Evolutionary conservation across 441 rosid species (phyloP).

Genomic region (Mallotus japonicus): DNA sequence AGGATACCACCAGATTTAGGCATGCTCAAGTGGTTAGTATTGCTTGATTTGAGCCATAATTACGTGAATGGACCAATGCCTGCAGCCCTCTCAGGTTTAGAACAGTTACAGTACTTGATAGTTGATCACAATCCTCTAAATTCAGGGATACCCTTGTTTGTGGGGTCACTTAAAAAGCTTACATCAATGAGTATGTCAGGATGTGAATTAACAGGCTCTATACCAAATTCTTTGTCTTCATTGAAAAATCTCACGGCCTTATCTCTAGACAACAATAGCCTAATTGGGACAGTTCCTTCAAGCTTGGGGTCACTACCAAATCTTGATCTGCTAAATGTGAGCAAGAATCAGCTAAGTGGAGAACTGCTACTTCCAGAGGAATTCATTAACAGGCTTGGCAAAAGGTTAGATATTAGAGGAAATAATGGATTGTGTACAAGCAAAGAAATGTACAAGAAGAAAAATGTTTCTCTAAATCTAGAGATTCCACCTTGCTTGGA

Average conservation of each 20-base stretch:
- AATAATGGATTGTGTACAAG: constrained; percentile 40
- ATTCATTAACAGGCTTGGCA: constrained; percentile 40
- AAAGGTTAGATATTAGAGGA: constrained; percentile 42
- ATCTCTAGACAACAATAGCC: constrained; percentile 37
- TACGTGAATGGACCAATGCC: constrained; percentile 44
- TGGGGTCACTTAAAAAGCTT: constrained; percentile 30
- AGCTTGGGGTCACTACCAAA: constrained; percentile 34
- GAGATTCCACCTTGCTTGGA: constrained; percentile 33
- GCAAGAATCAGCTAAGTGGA: constrained; percentile 40
- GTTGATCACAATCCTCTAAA: constrained; percentile 41
- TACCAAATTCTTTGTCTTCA: constrained; percentile 35
- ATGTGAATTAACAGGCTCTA: constrained; percentile 37
- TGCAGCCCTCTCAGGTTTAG: constrained; percentile 35
- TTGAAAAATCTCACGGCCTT: constrained; percentile 37
- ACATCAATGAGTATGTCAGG: constrained; percentile 39
- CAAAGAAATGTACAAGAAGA: constrained; percentile 17
- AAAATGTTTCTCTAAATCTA: constrained; percentile 24
- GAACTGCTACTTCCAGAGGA: constrained; percentile 32
- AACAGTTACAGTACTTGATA: constrained; percentile 35
- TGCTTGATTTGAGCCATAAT: constrained; percentile 48
- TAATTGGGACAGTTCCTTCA: constrained; percentile 40
- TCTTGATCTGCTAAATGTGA: constrained; percentile 42
- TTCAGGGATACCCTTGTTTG: constrained; percentile 31
- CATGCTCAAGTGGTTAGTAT: constrained; percentile 35
- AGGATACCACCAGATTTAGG: constrained; percentile 33